Evolutionary conservation across 352 stramenopile genomes (phyloP), one percentile per base, ranked within the genome.

Genomic region (Pythium aquatile): DNA sequence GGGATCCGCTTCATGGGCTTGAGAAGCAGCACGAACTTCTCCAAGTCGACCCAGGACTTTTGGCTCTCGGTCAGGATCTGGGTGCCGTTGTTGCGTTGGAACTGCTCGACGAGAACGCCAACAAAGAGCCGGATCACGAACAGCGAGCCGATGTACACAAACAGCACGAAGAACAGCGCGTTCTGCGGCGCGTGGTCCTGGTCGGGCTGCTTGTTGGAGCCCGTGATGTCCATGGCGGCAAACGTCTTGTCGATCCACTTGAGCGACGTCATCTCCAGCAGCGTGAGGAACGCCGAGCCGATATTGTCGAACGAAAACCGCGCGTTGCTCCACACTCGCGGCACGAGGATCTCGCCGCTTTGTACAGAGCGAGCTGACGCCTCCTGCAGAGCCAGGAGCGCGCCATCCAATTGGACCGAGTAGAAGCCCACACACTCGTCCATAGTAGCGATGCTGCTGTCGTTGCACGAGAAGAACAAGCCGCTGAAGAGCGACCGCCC

Each of bases 241-340:
- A 91, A 91, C 0, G 80, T 69, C 59, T 91, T 93, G 70, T 93
- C 84, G 28, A 86, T 77, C 81, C 84, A 93, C 52, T 93, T 90
- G 24, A 91, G 70, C 30, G 83, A 92, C 32, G 83, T 90, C 83
- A 92, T 92, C 62, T 92, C 83, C 1, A 92, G 65, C 7, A 92
- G 67, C 14, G 83, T 75, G 53, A 92, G 69, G 44, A 89, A 90
- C 1, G 73, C 83, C 0, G 79, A 66, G 1, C 79, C 81, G 10
- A 90, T 84, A 54, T 92, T 84, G 39, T 92, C 83, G 40, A 92
- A 92, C n/a, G 79, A 90, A 52, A 92, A 92, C 2, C 83, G 79
- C 2, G 78, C 78, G 52, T 87, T 88, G 14, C 71, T 66, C 83
- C 83, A 92, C 3, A 92, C 83, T 2, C 81, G 73, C 2, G 83